Base-by-base conservation (phyloP, 2,329 filamentous ascomycete genomes). In the Dactylonectria macrodidyma region DNA sequence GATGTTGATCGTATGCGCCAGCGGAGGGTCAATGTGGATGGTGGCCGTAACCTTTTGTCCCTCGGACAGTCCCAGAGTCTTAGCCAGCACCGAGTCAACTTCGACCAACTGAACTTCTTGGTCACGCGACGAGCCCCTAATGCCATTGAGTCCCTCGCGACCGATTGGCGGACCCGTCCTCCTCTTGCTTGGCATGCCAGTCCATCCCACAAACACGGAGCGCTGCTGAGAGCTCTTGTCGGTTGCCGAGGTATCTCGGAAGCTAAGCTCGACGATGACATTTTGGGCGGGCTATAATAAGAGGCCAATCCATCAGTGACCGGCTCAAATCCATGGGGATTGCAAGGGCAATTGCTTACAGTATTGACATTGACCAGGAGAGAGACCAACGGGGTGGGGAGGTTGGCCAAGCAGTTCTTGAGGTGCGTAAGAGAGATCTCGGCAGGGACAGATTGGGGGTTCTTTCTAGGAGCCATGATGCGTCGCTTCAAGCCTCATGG, bases 1-100 rank as follows among this genome's bases (percentile, higher is more conserved):
- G 75, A 99, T 98, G 78, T 98, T 95, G 81, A 99, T 92, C 2
- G 95, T 98, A 80, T 98, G 94, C 56, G 95, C 94, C 71, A 96
- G 84, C 2, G 95, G 95, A 56, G 95, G 95, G 78, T 99, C 95
- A 70, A 98, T 84, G 80, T 99, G 96, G 71, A 99, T 87, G 41
- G 83, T 87, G 54, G 84, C 85, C 71, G 85, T 86, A 77, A 95
- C 89, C 83, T 93, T 97, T 78, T 95, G 93, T 57, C 94, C 95
- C 71, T 97, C 94, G 59, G 84, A 85, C 59, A 98, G 84, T 0
- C 93, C 94, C 41, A 98, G 81, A 8, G 93, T 89, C 50, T 90
- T 87, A 19, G 92, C 95, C 76, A 97, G 91, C 0, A 93, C 94
- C 44, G 93, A 91, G 83, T 98, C 96, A 47, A 98, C 89, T 82